These are phyloP conservation scores for Tribonema minus DNA, from an alignment of 108 stramenopile genomes.

Conservation along the genomic window DNA sequence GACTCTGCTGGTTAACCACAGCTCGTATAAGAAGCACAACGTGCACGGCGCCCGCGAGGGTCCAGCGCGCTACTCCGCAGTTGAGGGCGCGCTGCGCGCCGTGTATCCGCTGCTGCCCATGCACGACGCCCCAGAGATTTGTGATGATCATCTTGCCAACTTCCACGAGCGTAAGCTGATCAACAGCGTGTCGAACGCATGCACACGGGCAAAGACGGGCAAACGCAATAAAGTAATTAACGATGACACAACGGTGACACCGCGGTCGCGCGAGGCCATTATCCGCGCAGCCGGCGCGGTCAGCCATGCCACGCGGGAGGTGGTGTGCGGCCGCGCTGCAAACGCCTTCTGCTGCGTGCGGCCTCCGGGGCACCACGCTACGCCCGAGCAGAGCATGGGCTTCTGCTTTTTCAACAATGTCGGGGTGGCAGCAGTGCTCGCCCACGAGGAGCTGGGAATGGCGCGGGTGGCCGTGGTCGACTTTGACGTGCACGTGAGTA, in stretches of 20 bases:
- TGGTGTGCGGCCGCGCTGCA: slow-evolving; percentile 11
- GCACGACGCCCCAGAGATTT: no score
- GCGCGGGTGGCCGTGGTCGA: slow-evolving; percentile 60
- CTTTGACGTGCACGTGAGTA: slow-evolving; percentile 68
- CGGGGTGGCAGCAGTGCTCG: slow-evolving; percentile 61
- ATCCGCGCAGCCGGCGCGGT: slow-evolving; percentile 61
- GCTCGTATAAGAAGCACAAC: no score
- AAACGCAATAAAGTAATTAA: no score
- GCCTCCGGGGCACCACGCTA: slow-evolving; percentile 84
- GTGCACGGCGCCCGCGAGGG: no score
- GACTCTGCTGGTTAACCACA: no score
- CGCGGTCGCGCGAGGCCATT: slow-evolving; percentile 50
- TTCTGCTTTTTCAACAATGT: slow-evolving; percentile 83
- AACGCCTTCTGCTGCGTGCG: slow-evolving; percentile 59
- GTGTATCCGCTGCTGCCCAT: no score
- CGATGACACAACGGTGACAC: slow-evolving; percentile 53
- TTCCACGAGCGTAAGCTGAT: no score
- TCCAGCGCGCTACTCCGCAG: no score
- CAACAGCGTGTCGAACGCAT: no score
- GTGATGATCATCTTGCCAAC: no score
- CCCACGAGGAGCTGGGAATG: slow-evolving; percentile 48
- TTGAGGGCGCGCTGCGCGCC: no score
- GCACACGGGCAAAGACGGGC: no score
- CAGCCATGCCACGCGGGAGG: slow-evolving; percentile 3
- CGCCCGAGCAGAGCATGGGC: slow-evolving; percentile 60